These are phyloP conservation scores for Zymoseptoria pseudotritici DNA, from an alignment of 2,329 filamentous ascomycete species.

Conservation along the genomic window DNA sequence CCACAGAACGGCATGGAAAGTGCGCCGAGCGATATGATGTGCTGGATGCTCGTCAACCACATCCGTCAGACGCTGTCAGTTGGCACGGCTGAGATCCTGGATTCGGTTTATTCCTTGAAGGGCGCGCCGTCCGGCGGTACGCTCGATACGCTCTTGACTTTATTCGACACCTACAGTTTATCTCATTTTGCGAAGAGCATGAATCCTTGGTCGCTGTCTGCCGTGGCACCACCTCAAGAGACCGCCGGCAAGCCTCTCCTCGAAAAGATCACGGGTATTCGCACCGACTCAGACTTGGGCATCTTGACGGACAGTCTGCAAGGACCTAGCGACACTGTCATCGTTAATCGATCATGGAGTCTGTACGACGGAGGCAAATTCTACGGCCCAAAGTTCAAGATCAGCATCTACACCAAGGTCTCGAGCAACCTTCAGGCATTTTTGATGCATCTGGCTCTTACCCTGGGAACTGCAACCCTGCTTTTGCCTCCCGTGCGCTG, in stretches of 20 bases:
- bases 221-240: slow-evolving; percentile 32
- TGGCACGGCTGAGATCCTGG: slow-evolving; percentile 45
- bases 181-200: slow-evolving; percentile 41
- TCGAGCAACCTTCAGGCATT: slow-evolving; percentile 43
- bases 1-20: slow-evolving; percentile 55
- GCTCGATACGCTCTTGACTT: slow-evolving; percentile 57
- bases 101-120: slow-evolving; percentile 49
- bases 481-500: slow-evolving; percentile 47
- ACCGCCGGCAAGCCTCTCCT: slow-evolving; percentile 29
- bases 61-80: slow-evolving; percentile 42
- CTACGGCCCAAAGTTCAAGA: slow-evolving; percentile 53
- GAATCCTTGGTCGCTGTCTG: slow-evolving; percentile 46
- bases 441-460: slow-evolving; percentile 43
- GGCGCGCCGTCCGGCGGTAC: slow-evolving; percentile 50
- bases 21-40: slow-evolving; percentile 51
- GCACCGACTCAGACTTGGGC: slow-evolving; percentile 50
- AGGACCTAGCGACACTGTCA: slow-evolving; percentile 47
- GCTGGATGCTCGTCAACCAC: slow-evolving; percentile 34
- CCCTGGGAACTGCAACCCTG: slow-evolving; percentile 41
- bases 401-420: slow-evolving; percentile 50
- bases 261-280: slow-evolving; percentile 44
- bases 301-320: slow-evolving; percentile 48
- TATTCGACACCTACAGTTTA: slow-evolving; percentile 43
- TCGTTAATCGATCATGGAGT: slow-evolving; percentile 54
- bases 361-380: slow-evolving; percentile 44